These are phyloP conservation scores for Arthrobotrys entomopaga DNA, from an alignment of 2,329 filamentous ascomycete genomes.

Conservation along the genomic window DNA sequence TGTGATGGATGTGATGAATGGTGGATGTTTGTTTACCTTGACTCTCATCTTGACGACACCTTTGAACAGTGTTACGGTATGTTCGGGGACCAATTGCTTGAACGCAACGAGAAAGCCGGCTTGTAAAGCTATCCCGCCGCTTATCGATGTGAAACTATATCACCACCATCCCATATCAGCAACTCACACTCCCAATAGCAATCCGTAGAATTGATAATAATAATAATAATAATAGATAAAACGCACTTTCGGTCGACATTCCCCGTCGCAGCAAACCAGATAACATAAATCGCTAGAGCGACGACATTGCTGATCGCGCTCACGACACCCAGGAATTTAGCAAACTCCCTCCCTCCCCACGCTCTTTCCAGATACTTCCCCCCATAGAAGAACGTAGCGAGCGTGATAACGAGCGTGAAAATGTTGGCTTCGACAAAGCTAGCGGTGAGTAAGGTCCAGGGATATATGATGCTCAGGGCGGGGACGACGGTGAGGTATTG, in stretches of 20 bases:
- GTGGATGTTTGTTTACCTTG: conserved; percentile 62
- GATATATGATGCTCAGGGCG: conserved; percentile 82
- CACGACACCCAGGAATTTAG: conserved; percentile 85
- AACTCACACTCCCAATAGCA: not conserved
- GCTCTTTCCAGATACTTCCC: conserved; percentile 94
- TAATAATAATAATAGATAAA: not conserved
- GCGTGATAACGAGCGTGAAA: conserved; percentile 82
- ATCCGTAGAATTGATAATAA: no score
- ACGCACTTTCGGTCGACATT: conserved; percentile 43
- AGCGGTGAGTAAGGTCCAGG: conserved; percentile 89
- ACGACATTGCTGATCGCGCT: conserved; percentile 73
- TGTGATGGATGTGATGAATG: no score
- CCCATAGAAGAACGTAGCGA: conserved; percentile 84
- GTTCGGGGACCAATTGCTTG: conserved; percentile 95
- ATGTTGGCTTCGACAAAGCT: conserved; percentile 93
- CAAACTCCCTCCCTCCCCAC: conserved; percentile 91
- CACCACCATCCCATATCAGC: not conserved
- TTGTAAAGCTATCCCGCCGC: conserved; percentile 87
- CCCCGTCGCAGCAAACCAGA: conserved; percentile 41
- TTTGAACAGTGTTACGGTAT: conserved; percentile 93
- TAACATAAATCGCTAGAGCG: conserved; percentile 31
- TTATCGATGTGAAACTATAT: conserved; percentile 78
- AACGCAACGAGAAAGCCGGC: conserved; percentile 95
- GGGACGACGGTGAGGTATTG: conserved; percentile 91
- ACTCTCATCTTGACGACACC: conserved; percentile 90